A percentile compares a stretch with the other conserved stretches of the same genome.
phyloP scores from a whole-genome alignment of 2,329 filamentous ascomycete genomes.

The Trichoderma koningii region DNA sequence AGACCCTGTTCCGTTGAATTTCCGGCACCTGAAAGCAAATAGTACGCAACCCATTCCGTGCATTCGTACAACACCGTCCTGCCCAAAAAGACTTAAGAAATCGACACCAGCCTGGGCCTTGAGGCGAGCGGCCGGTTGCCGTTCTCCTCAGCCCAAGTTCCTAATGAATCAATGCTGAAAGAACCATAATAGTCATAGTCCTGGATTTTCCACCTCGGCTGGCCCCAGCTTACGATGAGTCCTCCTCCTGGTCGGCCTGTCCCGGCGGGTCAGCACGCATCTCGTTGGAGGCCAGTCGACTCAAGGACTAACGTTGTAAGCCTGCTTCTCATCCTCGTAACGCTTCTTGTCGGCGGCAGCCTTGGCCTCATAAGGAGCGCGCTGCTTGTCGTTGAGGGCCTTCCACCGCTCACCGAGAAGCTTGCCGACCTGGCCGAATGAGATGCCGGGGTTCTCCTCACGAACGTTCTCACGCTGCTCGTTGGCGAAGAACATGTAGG shows the following conservation, averaged over 20 bases:
- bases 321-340: conserved; percentile 96
- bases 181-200: conserved; percentile 20
- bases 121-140: conserved; percentile 13
- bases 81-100: conserved; percentile 43
- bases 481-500: conserved; percentile 99
- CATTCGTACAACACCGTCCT: conserved; percentile 48
- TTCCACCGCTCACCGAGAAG: conserved; percentile 98
- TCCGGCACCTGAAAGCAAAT: conserved; percentile 42
- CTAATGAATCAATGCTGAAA: conserved; percentile 23
- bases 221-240: conserved; percentile 30
- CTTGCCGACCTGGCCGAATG: conserved; percentile 98
- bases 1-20: conserved; percentile 41
- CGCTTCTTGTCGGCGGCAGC: conserved; percentile 97
- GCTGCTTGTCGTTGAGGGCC: conserved; percentile 90
- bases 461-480: conserved; percentile 98
- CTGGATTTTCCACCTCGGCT: background rate
- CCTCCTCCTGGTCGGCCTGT: conserved; percentile 33
- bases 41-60: conserved; percentile 44
- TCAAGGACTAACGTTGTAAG: conserved; percentile 73
- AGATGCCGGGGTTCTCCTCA: conserved; percentile 96
- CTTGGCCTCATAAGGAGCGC: conserved; percentile 93
- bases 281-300: conserved; percentile 7
- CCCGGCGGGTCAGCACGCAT: conserved; percentile 21
- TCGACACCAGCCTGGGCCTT: conserved; percentile 29
- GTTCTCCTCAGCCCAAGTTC: conserved; percentile 8